Evolutionary conservation across 768 basidiomycete species (phyloP).

Genomic region (Erythrobasidium yunnanense): DNA sequence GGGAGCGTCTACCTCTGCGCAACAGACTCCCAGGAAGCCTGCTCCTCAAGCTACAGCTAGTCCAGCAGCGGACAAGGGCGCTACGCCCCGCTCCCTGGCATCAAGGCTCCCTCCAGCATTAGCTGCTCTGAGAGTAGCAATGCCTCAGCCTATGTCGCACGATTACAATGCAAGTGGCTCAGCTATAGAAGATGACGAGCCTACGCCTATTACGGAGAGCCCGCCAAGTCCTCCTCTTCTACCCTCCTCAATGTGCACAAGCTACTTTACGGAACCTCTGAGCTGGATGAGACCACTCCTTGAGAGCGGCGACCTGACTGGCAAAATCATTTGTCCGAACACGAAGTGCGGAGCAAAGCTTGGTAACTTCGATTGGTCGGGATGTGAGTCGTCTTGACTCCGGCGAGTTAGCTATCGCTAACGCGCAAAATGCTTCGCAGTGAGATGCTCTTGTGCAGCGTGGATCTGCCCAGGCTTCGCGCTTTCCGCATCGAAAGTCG

Average conservation of each 20-base stretch:
- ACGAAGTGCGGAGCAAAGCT: slow-evolving; percentile 79
- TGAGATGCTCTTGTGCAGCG: slow-evolving; percentile 35
- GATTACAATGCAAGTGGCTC: slow-evolving; percentile 4
- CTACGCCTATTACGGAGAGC: not conserved
- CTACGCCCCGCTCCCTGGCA: slow-evolving; percentile 19
- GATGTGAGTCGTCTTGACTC: slow-evolving; percentile 39
- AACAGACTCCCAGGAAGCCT: no score
- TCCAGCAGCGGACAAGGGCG: no score
- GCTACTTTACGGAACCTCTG: slow-evolving; percentile 93
- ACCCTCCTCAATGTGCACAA: slow-evolving; percentile 54
- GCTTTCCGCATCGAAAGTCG: slow-evolving; percentile 31
- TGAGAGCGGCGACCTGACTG: slow-evolving; percentile 61
- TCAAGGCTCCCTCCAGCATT: slow-evolving; percentile 31
- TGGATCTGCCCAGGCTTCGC: slow-evolving; percentile 37
- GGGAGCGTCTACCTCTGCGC: no score
- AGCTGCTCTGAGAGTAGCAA: slow-evolving; percentile 27
- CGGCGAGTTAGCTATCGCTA: not conserved
- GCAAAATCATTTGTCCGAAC: slow-evolving; percentile 87
- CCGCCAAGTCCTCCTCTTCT: slow-evolving; percentile 31
- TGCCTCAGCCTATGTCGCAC: slow-evolving; percentile 20
- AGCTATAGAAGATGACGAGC: slow-evolving; percentile 28
- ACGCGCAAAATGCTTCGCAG: not conserved
- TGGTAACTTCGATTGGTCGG: slow-evolving; percentile 96
- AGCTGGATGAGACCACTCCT: slow-evolving; percentile 89
- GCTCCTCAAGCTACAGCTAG: no score